Evolutionary conservation across 495 filamentous ascomycete species (phyloP), one percentile per base, ranked within the genome.

Genomic region (Aspergillus diversus): DNA sequence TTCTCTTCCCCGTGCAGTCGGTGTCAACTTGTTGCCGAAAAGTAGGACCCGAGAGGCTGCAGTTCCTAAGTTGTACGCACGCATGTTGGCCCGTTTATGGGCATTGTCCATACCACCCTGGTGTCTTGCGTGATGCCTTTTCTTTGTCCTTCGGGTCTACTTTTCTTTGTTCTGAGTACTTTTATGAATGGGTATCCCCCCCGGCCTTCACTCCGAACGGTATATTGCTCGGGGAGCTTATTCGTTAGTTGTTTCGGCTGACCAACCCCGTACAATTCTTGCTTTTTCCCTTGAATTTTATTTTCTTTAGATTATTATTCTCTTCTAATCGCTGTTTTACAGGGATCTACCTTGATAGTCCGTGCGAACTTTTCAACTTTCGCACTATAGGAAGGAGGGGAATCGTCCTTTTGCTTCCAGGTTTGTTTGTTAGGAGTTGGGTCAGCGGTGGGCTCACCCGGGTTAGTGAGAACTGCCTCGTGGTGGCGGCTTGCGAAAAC

Each of bases 181-280:
- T 12, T 39, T 39, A 4, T 11, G n/a, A 15, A 43, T 43, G 39
- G 4, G 39, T 4, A 8, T 43, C 4, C 39, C n/a, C n/a, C n/a
- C n/a, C 15, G 15, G n/a, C 39, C 39, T 13, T 43, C 4, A 43
- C 39, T 43, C 39, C 39, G 39, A 43, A 43, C 4, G 13, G 7
- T 39, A 39, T 27, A 27, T 27, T 2, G 21, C 21, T 27, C 21
- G 1, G 21, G 21, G 21, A 27, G 21, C 21, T 21, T 39, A 43
- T 43, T 43, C n/a, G 39, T 11, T 15, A 43, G n/a, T 11, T 4
- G 39, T 43, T 15, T 16, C 32, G 31, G 12, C 56, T 16, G 56
- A 48, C 32, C 39, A 59, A 48, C 42, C 39, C 56, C 56, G 42
- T 43, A 31, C 37, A 49, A 47, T 59, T 43, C 39, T 43, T 43